Evolutionary conservation across 768 basidiomycete species (phyloP).

Genomic region (Dacryopinax primogenitus): DNA sequence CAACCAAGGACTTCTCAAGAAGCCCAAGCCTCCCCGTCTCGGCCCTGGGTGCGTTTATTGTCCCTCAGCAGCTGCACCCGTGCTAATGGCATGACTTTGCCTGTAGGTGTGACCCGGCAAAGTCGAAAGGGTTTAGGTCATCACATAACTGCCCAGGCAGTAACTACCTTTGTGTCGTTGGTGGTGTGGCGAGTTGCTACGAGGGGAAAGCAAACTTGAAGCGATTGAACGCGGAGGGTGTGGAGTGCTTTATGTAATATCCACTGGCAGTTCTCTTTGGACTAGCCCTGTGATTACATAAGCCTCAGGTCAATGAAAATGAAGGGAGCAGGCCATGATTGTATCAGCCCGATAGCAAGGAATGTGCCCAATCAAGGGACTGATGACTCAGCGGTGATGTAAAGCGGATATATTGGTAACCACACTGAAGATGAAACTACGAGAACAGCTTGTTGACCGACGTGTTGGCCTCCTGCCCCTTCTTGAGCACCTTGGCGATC

Average conservation of each 20-base stretch:
- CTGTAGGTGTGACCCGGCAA: not conserved
- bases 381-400: too few species aligned
- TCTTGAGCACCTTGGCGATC: slow-evolving; percentile 92
- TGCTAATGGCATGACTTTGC: too few species aligned
- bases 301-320: too few species aligned
- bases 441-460: slow-evolving; percentile 86
- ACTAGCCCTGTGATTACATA: too few species aligned
- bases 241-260: not conserved
- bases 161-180: not conserved
- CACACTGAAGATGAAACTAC: slow-evolving; percentile 18
- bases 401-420: not conserved
- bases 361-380: too few species aligned
- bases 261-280: too few species aligned
- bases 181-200: not conserved
- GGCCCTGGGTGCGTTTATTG: not conserved
- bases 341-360: too few species aligned
- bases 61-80: too few species aligned
- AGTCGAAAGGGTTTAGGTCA: not conserved
- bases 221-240: not conserved
- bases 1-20: not conserved
- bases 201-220: not conserved
- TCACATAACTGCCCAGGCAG: not conserved
- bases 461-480: slow-evolving; percentile 90
- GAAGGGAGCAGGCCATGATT: too few species aligned
- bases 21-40: not conserved